Percentiles rank a stretch among this genome's conserved stretches.
These are phyloP conservation scores for Celoporthe dispersa DNA, from an alignment of 2,329 filamentous ascomycete genomes.

Conservation along the genomic window DNA sequence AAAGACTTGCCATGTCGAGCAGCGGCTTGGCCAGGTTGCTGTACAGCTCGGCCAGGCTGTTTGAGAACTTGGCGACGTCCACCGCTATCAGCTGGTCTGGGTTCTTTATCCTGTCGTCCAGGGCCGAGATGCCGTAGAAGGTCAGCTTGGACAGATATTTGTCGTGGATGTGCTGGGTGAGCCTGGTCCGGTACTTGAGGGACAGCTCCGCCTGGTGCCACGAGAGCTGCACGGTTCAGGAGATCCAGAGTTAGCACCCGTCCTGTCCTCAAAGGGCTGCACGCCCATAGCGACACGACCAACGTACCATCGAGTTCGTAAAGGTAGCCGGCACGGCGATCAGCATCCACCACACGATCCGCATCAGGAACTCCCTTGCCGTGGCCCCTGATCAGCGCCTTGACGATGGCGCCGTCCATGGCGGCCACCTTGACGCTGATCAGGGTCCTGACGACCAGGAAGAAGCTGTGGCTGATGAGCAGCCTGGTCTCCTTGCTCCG, in stretches of 20 bases:
- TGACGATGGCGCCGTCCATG: conserved; percentile 91
- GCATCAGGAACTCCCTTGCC: conserved; percentile 86
- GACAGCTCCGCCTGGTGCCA: conserved; percentile 97
- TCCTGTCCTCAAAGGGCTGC: neutral
- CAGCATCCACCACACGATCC: conserved; percentile 97
- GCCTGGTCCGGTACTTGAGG: conserved; percentile 85
- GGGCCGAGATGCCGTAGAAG: conserved; percentile 92
- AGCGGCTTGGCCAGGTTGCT: conserved; percentile 95
- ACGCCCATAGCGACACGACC: neutral
- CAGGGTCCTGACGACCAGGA: conserved; percentile 85
- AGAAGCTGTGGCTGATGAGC: conserved; percentile 88
- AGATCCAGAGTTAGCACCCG: neutral
- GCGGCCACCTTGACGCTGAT: conserved; percentile 96
- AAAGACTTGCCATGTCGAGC: conserved; percentile 75
- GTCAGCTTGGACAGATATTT: conserved; percentile 97
- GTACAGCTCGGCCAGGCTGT: conserved; percentile 91
- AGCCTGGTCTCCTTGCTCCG: conserved; percentile 85
- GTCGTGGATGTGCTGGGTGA: conserved; percentile 95
- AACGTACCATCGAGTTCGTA: conserved; percentile 92
- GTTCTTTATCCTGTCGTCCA: conserved; percentile 98
- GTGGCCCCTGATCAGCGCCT: conserved; percentile 86
- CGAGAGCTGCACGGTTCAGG: conserved; percentile 65
- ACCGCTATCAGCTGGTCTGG: conserved; percentile 97
- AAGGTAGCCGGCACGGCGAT: conserved; percentile 96
- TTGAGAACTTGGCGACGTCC: conserved; percentile 94